Conservation (phyloP, 1,284 basidiomycete species). For the Pseudozyma thailandica region DNA sequence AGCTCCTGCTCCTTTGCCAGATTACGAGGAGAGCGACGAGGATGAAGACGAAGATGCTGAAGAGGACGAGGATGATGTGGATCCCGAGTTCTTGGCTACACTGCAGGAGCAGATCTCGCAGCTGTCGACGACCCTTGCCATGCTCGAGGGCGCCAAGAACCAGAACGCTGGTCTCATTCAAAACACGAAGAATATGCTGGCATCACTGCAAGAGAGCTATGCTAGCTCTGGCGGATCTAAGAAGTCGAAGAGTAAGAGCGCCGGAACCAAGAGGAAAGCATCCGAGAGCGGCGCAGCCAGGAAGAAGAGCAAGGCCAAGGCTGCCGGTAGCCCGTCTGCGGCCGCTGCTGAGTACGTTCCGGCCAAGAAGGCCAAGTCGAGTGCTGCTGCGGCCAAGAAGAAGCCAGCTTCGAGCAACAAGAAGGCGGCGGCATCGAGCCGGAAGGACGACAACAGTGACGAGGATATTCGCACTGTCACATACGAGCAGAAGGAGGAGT, state of each 20-base stretch:
- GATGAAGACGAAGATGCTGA: conserved; percentile 68
- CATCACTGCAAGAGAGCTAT: conserved; percentile 54
- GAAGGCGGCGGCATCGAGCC: conserved; percentile 44
- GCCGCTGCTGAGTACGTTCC: conserved; percentile 39
- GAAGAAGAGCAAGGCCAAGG: conserved; percentile 52
- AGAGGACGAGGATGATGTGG: conserved; percentile 56
- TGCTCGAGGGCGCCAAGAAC: conserved; percentile 57
- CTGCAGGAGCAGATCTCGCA: conserved; percentile 59
- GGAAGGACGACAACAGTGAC: conserved; percentile 46
- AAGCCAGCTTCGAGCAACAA: conserved; percentile 34
- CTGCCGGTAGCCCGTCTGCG: conserved; percentile 25
- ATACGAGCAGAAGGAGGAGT: conserved; percentile 67
- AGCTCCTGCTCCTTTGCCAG: conserved; percentile 60
- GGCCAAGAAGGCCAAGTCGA: conserved; percentile 56
- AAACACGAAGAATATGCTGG: conserved; percentile 57
- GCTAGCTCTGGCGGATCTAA: conserved; percentile 44
- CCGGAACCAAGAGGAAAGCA: conserved; percentile 54
- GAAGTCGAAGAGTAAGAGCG: conserved; percentile 55
- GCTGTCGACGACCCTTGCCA: conserved; percentile 57
- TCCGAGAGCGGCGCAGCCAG: conserved; percentile 36
- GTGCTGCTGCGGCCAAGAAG: conserved; percentile 49
- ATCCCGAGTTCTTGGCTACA: conserved; percentile 49
- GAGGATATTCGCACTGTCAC: conserved; percentile 65
- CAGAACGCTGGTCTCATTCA: conserved; percentile 59
- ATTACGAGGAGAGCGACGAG: conserved; percentile 67